phyloP scores from a whole-genome alignment of 495 filamentous ascomycete genomes.

The Paragyromitra xinjiangensis region DNA sequence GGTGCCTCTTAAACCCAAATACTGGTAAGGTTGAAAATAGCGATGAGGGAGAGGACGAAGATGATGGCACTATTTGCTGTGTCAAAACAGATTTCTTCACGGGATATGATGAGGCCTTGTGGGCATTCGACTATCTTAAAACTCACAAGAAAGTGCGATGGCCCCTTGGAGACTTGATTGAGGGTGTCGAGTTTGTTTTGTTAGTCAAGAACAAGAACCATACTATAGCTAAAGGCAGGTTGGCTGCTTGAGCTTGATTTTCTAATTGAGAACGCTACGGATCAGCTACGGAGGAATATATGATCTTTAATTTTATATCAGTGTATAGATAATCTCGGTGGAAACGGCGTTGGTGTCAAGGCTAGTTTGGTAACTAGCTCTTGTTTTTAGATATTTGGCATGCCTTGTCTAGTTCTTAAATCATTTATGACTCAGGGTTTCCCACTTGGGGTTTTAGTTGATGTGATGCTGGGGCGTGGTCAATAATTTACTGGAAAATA shows the following conservation, averaged over 20 bases:
- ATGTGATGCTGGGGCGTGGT: too few species aligned
- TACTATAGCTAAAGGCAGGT: neutral
- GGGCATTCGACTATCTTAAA: slow-evolving; percentile 22
- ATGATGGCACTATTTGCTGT: slow-evolving; percentile 33
- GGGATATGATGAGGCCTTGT: slow-evolving; percentile 27
- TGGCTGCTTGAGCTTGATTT: neutral
- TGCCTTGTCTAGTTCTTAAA: too few species aligned
- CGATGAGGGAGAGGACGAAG: neutral
- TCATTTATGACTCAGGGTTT: too few species aligned
- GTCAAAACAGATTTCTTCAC: slow-evolving; percentile 24
- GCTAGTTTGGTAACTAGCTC: neutral
- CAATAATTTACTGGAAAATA: too few species aligned
- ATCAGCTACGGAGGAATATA: neutral
- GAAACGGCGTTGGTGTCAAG: neutral
- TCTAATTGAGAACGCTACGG: neutral
- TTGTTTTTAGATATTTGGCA: too few species aligned
- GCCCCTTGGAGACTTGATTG: slow-evolving; percentile 24
- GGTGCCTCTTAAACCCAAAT: slow-evolving; percentile 11
- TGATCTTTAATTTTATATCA: neutral
- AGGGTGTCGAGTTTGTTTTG: slow-evolving; percentile 19
- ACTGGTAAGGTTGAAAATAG: neutral
- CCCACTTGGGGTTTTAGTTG: too few species aligned
- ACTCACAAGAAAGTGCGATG: neutral
- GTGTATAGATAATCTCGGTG: neutral
- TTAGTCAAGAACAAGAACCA: slow-evolving; percentile 35